Percentiles rank a stretch among this genome's conserved stretches.
These are phyloP conservation scores for Triticum timopheevii DNA, from an alignment of 176 grass and related monocot species.

Conservation along the genomic window DNA sequence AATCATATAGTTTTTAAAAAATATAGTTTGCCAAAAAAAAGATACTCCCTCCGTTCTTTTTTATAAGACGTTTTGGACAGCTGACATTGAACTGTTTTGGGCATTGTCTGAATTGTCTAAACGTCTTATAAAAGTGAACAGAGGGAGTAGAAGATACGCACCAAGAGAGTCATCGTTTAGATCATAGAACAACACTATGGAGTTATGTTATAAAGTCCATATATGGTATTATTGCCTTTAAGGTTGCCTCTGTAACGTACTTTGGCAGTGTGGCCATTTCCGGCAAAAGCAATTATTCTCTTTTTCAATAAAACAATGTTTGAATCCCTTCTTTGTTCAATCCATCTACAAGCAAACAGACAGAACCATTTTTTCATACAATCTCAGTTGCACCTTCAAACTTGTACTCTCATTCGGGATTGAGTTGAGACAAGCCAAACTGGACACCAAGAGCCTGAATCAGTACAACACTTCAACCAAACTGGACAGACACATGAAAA, in stretches of 20 bases:
- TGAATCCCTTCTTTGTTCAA: conserved; percentile 3
- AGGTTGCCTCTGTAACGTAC: background rate
- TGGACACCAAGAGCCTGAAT: background rate
- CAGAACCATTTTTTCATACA: background rate
- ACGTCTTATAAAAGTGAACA: too few species aligned
- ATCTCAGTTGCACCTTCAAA: background rate
- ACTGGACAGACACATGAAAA: background rate
- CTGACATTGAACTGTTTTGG: too few species aligned
- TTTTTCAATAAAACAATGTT: background rate
- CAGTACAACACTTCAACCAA: background rate
- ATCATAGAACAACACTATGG: background rate
- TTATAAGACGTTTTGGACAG: too few species aligned
- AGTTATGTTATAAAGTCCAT: background rate
- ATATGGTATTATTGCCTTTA: background rate
- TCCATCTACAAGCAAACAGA: conserved; percentile 23
- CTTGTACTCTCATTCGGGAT: background rate
- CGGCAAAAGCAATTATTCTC: background rate
- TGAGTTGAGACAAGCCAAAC: conserved; percentile 21
- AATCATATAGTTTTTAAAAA: background rate
- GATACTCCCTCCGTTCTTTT: too few species aligned
- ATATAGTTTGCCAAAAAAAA: background rate
- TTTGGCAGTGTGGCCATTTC: background rate
- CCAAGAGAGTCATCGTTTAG: background rate
- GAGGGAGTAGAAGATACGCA: background rate
- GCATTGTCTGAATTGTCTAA: too few species aligned